Evolutionary conservation across 2,329 filamentous ascomycete genomes (phyloP), one percentile per base, ranked within the genome.

Genomic region (Epichloe hybrida): DNA sequence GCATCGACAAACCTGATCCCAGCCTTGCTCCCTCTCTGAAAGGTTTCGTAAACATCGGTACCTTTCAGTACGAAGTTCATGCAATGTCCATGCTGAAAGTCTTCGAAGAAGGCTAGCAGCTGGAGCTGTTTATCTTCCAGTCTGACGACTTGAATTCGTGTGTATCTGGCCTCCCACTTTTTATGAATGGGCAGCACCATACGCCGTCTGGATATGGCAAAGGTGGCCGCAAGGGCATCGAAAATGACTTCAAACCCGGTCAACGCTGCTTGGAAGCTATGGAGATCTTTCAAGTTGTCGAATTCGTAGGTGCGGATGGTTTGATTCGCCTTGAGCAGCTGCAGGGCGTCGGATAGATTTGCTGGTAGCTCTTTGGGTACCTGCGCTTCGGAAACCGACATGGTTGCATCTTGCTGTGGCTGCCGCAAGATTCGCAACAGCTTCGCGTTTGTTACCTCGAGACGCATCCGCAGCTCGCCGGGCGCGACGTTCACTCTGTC

Each of bases 101-200:
- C 86, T 56, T 88, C 83, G 64, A 95, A 93, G 69, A 95, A 96
- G 3, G 83, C 88, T 21, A 94, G 70, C 34, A 96, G 71, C 64
- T 95, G 88, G 21, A 86, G 68, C 13, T 85, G 77, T 60, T 81
- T 86, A 55, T 89, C 86, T 56, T 84, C 83, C 56, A 81, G 75
- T 50, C 59, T 62, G 37, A 95, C 80, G 38, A 95, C 74, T 63
- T 95, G 89, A 7, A 95, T 73, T 37, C 90, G 81, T 8, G 87
- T 87, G 38, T 76, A 77, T n/a, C 76, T 80, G 2, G 89, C 86
- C 62, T 94, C 88, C 87, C 88, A 94, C 66, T 93, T 93, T 69
- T 95, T 95, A 70, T 94, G 86, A 57, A 95, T 91, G 0, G 88
- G 88, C 15, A 95, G 88, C 12, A 95, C 87, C 84, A 90, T 93